These are phyloP conservation scores for Triticum timopheevii DNA, from an alignment of 176 grass and related monocot genomes.

Conservation along the genomic window DNA sequence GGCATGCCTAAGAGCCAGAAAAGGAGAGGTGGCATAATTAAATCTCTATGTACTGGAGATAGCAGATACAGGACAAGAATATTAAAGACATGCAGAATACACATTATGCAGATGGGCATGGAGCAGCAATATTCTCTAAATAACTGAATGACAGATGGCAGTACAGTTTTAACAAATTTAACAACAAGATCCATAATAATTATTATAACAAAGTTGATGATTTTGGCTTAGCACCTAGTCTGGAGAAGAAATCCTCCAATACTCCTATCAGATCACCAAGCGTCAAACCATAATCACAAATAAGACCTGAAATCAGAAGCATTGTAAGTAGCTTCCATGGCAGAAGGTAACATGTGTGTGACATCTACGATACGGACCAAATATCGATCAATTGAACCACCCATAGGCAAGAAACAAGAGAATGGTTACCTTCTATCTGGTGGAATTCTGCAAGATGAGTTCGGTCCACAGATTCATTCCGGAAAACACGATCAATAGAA, in stretches of 20 bases:
- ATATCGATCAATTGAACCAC: background rate
- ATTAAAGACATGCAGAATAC: background rate
- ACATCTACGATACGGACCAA: background rate
- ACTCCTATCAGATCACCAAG: slow-evolving; percentile 96
- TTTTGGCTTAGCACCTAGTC: slow-evolving; percentile 52
- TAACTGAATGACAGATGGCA: background rate
- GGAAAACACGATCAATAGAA: slow-evolving; percentile 91
- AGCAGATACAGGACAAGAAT: no score
- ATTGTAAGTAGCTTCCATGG: slow-evolving; percentile 9
- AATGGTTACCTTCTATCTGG: slow-evolving; percentile 83
- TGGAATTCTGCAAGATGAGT: slow-evolving; percentile 99
- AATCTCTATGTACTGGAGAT: no score
- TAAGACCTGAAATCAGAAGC: slow-evolving; percentile 59
- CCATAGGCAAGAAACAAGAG: slow-evolving; percentile 15
- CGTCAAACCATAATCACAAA: slow-evolving; percentile 88
- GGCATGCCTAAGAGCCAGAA: slow-evolving; percentile 58
- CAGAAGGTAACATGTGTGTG: background rate
- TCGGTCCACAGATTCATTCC: slow-evolving; percentile 94
- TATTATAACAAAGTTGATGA: background rate
- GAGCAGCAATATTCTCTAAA: background rate
- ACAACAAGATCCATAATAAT: slow-evolving; percentile 5
- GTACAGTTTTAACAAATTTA: background rate
- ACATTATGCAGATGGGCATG: background rate
- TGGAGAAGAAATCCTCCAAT: slow-evolving; percentile 92
- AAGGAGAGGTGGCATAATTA: background rate